Evolutionary conservation across 148 eudicot genomes (phyloP).

Genomic region (Rhododendron molle): DNA sequence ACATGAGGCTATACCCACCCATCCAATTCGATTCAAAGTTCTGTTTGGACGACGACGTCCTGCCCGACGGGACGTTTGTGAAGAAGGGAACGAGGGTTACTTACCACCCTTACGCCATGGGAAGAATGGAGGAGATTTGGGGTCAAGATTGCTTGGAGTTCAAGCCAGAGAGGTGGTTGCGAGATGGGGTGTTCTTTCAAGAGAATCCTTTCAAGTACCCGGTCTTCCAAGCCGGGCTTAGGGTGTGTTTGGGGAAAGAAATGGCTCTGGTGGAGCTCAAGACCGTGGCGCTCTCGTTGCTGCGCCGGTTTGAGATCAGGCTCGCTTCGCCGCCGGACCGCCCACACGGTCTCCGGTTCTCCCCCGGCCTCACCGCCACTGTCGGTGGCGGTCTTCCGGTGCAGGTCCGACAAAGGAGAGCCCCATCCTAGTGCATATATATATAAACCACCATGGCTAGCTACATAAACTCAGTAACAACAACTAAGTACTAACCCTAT

Average conservation of each 20-base stretch:
- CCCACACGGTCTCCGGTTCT: slow-evolving; percentile 29
- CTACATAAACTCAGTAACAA: neutral
- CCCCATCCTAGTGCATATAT: neutral
- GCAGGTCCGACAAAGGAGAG: slow-evolving; percentile 22
- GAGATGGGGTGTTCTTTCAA: slow-evolving; percentile 40
- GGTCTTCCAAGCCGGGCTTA: slow-evolving; percentile 65
- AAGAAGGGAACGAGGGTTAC: slow-evolving; percentile 59
- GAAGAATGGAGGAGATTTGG: slow-evolving; percentile 68
- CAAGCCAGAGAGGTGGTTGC: slow-evolving; percentile 73
- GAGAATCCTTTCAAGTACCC: slow-evolving; percentile 56
- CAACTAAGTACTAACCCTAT: neutral
- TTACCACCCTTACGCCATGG: slow-evolving; percentile 79
- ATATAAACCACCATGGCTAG: neutral
- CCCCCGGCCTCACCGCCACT: slow-evolving; percentile 67
- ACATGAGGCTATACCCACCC: slow-evolving; percentile 69
- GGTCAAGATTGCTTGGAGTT: slow-evolving; percentile 57
- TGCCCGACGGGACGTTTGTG: slow-evolving; percentile 44
- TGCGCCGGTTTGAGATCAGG: slow-evolving; percentile 36
- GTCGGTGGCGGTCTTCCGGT: slow-evolving; percentile 46
- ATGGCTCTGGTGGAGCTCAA: slow-evolving; percentile 63
- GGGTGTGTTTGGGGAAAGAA: slow-evolving; percentile 77
- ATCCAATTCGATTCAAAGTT: slow-evolving; percentile 77
- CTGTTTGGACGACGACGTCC: slow-evolving; percentile 41
- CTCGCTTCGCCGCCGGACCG: slow-evolving; percentile 4
- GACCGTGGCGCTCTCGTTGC: slow-evolving; percentile 34